Conservation (phyloP, 176 grass and related monocot genomes). For the Phragmites australis region DNA sequence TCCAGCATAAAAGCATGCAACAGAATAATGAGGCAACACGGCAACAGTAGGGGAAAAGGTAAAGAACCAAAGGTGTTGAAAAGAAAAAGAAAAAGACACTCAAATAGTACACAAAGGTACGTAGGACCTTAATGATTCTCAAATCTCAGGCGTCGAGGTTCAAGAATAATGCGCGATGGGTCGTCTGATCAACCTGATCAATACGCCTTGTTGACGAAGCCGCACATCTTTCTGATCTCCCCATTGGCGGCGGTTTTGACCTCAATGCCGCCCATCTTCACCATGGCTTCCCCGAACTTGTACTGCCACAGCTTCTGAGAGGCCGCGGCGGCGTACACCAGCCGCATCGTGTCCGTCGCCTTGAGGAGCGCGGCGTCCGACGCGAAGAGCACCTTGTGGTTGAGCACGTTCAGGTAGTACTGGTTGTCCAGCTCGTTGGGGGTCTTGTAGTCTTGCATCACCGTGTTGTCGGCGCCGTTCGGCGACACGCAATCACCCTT, state of each 20-base stretch:
- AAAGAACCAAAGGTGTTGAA: too few species aligned
- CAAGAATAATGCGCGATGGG: too few species aligned
- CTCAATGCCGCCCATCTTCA: conserved; percentile 41
- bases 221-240: conserved; percentile 41
- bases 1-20: too few species aligned
- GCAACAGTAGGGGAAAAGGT: too few species aligned
- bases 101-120: too few species aligned
- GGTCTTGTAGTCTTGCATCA: conserved; percentile 15
- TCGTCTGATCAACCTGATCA: too few species aligned
- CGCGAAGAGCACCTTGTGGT: conserved; percentile 19
- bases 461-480: background rate
- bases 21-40: too few species aligned
- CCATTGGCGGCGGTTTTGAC: conserved; percentile 27
- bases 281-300: conserved; percentile 37
- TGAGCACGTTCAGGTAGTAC: conserved; percentile 49
- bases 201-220: too few species aligned
- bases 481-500: background rate
- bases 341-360: background rate
- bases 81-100: too few species aligned
- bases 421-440: conserved; percentile 37
- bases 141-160: too few species aligned
- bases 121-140: too few species aligned
- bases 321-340: background rate
- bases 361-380: conserved; percentile 40
- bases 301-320: background rate